Conservation (phyloP, 177 flowering plant genomes). For the Vitis hybrid region DNA sequence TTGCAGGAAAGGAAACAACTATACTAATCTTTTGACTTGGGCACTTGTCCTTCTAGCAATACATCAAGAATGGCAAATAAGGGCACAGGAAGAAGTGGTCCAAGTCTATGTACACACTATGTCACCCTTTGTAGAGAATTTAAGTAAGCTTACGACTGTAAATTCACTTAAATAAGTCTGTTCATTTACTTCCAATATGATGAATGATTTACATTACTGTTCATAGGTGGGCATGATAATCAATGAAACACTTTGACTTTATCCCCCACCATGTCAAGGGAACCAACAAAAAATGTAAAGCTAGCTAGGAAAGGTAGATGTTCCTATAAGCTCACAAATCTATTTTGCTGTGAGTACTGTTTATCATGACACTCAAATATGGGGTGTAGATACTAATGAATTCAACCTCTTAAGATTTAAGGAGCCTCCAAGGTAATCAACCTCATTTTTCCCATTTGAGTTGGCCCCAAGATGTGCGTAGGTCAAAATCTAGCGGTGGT, state of each 20-base stretch:
- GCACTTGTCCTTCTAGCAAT: slow-evolving; percentile 50
- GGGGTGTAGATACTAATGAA: slow-evolving; percentile 67
- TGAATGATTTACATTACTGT: too few relatives aligned
- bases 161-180: slow-evolving; percentile 15
- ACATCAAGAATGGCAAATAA: slow-evolving; percentile 77
- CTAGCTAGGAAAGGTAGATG: too few relatives aligned
- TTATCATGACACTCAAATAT: slow-evolving; percentile 54
- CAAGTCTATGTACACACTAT: slow-evolving; percentile 24
- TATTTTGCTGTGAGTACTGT: slow-evolving; percentile 43
- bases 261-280: too few relatives aligned
- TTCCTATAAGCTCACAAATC: slow-evolving; percentile 17
- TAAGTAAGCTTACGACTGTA: slow-evolving; percentile 54
- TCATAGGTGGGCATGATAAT: too few relatives aligned
- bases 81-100: slow-evolving; percentile 61
- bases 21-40: slow-evolving; percentile 69
- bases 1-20: slow-evolving; percentile 73
- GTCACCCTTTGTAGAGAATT: slow-evolving; percentile 42
- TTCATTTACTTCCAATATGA: too few relatives aligned
- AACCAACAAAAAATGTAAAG: too few relatives aligned
- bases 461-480: slow-evolving; percentile 51
- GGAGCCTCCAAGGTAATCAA: slow-evolving; percentile 41
- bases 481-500: slow-evolving; percentile 63
- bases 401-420: slow-evolving; percentile 65
- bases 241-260: too few relatives aligned
- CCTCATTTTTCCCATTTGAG: slow-evolving; percentile 64